A percentile compares a stretch with the other conserved stretches of the same genome.
Conservation (phyloP, 2,329 filamentous ascomycete species). For the Fusarium sp. region DNA sequence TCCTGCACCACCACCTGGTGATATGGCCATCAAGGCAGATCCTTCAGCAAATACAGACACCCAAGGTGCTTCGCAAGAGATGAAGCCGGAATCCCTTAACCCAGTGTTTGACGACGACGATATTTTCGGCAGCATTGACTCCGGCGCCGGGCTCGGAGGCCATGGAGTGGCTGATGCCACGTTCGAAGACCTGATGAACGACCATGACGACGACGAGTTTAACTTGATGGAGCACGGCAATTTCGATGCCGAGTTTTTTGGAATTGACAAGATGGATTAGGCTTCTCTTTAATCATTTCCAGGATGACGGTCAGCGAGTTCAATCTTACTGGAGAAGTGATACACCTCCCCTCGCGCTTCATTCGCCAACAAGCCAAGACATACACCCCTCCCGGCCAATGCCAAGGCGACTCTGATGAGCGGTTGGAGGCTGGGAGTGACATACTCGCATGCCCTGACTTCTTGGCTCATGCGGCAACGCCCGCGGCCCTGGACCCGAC, state of each 20-base stretch:
- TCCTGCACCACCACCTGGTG: slow-evolving; percentile 13
- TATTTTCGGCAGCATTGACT: slow-evolving; percentile 51
- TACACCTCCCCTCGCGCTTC: background rate
- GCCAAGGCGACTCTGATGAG: slow-evolving; percentile 1
- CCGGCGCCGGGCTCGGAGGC: slow-evolving; percentile 49
- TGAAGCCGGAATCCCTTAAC: slow-evolving; percentile 43
- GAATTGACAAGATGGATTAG: slow-evolving; percentile 46
- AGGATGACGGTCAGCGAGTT: background rate
- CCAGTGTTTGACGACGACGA: slow-evolving; percentile 61
- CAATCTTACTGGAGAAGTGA: background rate
- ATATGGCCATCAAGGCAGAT: slow-evolving; percentile 26
- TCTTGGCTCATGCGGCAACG: slow-evolving; percentile 9
- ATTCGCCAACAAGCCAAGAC: background rate
- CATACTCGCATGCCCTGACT: background rate
- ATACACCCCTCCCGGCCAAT: background rate
- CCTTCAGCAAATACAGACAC: slow-evolving; percentile 5
- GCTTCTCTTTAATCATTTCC: background rate
- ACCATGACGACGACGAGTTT: slow-evolving; percentile 51
- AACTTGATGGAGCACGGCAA: slow-evolving; percentile 58
- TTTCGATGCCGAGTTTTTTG: slow-evolving; percentile 62
- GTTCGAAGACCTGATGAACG: slow-evolving; percentile 64
- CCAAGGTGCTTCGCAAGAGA: slow-evolving; percentile 19
- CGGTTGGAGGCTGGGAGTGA: background rate
- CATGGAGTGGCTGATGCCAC: slow-evolving; percentile 52
- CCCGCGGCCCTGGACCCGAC: background rate